These are phyloP conservation scores for Hypoxylon trugodes DNA, from an alignment of 495 filamentous ascomycete species.

Conservation along the genomic window DNA sequence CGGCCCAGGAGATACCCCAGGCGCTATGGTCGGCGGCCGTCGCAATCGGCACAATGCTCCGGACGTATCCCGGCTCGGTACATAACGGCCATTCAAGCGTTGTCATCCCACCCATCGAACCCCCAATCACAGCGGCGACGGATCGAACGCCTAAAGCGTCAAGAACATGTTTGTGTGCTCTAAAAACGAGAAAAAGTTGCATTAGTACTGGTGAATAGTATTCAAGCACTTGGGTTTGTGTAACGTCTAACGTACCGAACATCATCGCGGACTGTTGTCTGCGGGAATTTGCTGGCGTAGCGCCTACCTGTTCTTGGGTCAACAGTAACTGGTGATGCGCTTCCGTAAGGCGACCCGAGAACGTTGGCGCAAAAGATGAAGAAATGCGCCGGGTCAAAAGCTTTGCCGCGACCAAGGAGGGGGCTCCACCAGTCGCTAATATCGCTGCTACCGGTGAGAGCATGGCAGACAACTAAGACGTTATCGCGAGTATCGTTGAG, in stretches of 20 bases:
- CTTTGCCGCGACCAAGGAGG: constrained; percentile 44
- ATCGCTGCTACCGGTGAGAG: constrained; percentile 51
- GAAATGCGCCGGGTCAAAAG: constrained; percentile 47
- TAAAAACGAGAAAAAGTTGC: constrained; percentile 2
- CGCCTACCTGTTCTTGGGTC: constrained; percentile 40
- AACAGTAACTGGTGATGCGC: constrained; percentile 44
- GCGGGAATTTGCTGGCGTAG: constrained; percentile 49
- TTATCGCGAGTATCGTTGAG: constrained; percentile 46
- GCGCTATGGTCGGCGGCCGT: constrained; percentile 48
- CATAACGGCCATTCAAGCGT: constrained; percentile 50
- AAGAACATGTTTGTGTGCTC: constrained; percentile 48
- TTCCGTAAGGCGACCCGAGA: constrained; percentile 50
- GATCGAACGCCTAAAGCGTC: constrained; percentile 46
- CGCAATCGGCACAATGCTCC: constrained; percentile 46
- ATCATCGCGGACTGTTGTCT: constrained; percentile 52
- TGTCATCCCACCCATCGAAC: constrained; percentile 52
- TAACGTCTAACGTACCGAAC: constrained; percentile 39
- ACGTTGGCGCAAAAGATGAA: constrained; percentile 51
- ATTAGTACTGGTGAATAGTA: constrained; percentile 4
- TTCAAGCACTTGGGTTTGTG: neutral
- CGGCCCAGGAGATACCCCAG: constrained; percentile 52
- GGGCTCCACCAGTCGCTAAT: constrained; percentile 50
- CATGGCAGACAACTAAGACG: constrained; percentile 49
- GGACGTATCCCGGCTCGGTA: constrained; percentile 41
- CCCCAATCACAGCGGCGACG: constrained; percentile 48